Percentiles rank a stretch among this genome's conserved stretches.
Evolutionary conservation across 2,329 filamentous ascomycete genomes (phyloP).

Genomic region (Ophiostoma quercus): DNA sequence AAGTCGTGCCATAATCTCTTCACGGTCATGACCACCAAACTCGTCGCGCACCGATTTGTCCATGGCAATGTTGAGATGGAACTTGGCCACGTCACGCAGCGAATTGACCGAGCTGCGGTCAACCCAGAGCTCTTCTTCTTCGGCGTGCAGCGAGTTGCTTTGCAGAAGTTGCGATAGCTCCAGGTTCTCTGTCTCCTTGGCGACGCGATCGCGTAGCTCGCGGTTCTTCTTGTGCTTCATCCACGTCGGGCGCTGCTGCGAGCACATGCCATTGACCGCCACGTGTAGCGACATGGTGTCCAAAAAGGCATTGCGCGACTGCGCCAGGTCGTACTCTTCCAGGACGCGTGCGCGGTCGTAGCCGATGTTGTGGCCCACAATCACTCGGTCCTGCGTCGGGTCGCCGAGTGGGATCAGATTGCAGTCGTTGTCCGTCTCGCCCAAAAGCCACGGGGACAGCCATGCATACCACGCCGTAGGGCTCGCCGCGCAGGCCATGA

Average conservation of each 20-base stretch:
- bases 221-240: slow-evolving; percentile 91
- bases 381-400: slow-evolving; percentile 62
- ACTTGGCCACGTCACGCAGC: slow-evolving; percentile 88
- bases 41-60: slow-evolving; percentile 84
- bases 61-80: slow-evolving; percentile 85
- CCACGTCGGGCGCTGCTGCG: slow-evolving; percentile 91
- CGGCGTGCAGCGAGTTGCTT: slow-evolving; percentile 61
- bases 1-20: slow-evolving; percentile 63
- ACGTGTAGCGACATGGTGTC: slow-evolving; percentile 99
- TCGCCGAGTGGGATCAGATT: slow-evolving; percentile 88
- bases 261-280: slow-evolving; percentile 98
- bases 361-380: slow-evolving; percentile 93
- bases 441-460: slow-evolving; percentile 91
- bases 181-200: slow-evolving; percentile 62
- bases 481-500: slow-evolving; percentile 93
- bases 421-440: slow-evolving; percentile 67
- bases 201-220: slow-evolving; percentile 74
- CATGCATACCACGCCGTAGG: slow-evolving; percentile 93
- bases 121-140: slow-evolving; percentile 95
- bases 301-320: slow-evolving; percentile 79
- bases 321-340: slow-evolving; percentile 82
- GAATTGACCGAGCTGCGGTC: slow-evolving; percentile 93
- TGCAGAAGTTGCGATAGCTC: slow-evolving; percentile 68
- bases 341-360: slow-evolving; percentile 84
- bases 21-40: slow-evolving; percentile 75